Evolutionary conservation across 129 eudicot species (phyloP), one percentile per base, ranked within the genome.

Genomic region (Logfia minima): DNA sequence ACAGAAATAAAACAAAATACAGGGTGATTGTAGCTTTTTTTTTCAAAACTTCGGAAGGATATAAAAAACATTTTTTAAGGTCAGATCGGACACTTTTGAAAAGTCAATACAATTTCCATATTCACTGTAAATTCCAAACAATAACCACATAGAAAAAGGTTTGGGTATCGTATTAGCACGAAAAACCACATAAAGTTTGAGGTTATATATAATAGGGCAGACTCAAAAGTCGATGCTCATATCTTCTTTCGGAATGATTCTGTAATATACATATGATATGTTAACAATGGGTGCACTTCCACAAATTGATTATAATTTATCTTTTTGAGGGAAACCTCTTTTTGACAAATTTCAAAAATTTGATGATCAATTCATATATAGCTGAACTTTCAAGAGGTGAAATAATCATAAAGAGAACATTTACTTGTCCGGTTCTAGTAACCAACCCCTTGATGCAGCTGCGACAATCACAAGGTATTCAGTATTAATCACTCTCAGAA

Each of bases 381-480:
- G 10, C 43, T 37, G 8, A 37, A 37, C 43, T 1, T 37, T 37
- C 10, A 7, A 37, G 9, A 37, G 43, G 28, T 78, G 87, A 52
- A 86, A 79, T 89, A 93, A 85, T 86, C 88, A 86, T 79, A 89
- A 58, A 86, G 91, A 86, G 43, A 37, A 8, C 43, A 80, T 87
- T 14, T 91, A 90, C 98, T 77, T 65, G 70, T 61, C 97, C 89
- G 1, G 75, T 14, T 74, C 78, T 68, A 10, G 92, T 69, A 31
- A 53, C 67, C 70, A 86, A 75, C 81, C 87, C 39, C 81, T 88
- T 5, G n/a, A 72, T 87, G 41, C 97, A 95, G 74, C 82, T 86
- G 34, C 74, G 75, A 39, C 99, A 95, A 74, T 95, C 90, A 64
- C 97, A 89, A 55, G 99, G 97, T 71, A 95, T 71, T 97, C 99